Percentiles rank a stretch among this genome's conserved stretches.
These are phyloP conservation scores for Amanita inopinata DNA, from an alignment of 768 basidiomycete species.

Conservation along the genomic window DNA sequence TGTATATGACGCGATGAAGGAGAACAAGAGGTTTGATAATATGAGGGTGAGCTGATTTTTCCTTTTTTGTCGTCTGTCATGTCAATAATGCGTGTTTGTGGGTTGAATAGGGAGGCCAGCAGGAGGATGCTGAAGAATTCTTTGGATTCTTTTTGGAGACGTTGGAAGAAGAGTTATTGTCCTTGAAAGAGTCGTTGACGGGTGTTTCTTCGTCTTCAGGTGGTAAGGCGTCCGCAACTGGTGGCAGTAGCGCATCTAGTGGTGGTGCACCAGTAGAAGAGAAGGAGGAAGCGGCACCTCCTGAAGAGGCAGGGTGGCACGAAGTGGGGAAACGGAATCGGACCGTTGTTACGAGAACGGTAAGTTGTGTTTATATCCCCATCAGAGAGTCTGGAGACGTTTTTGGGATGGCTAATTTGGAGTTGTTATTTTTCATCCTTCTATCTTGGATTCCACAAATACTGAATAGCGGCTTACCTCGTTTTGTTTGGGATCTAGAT, in stretches of 20 bases:
- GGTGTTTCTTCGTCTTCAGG: constrained; percentile 22
- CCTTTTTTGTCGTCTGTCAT: constrained; percentile 4
- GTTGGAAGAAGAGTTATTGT: constrained; percentile 82
- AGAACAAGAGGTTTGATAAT: constrained; percentile 85
- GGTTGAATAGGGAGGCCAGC: constrained; percentile 63
- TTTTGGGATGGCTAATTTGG: neutral
- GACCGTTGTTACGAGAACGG: constrained; percentile 69
- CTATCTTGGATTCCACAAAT: no score
- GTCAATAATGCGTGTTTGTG: neutral
- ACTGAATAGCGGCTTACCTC: no score
- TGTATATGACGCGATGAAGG: constrained; percentile 89
- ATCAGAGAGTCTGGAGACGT: neutral
- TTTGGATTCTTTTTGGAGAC: constrained; percentile 96
- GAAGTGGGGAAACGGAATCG: constrained; percentile 91
- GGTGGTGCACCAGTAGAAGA: constrained; percentile 27
- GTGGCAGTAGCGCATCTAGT: constrained; percentile 15
- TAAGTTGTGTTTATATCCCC: constrained; percentile 27
- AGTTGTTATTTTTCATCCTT: no score
- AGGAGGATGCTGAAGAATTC: constrained; percentile 98
- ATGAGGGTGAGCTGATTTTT: constrained; percentile 60
- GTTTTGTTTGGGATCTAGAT: no score
- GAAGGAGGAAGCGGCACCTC: constrained; percentile 28
- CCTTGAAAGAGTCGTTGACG: constrained; percentile 45
- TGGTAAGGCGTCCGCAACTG: neutral
- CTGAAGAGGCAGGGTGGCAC: constrained; percentile 69